Evolutionary conservation across 2,329 filamentous ascomycete species (phyloP).

Genomic region (Chlorencoelia australis): DNA sequence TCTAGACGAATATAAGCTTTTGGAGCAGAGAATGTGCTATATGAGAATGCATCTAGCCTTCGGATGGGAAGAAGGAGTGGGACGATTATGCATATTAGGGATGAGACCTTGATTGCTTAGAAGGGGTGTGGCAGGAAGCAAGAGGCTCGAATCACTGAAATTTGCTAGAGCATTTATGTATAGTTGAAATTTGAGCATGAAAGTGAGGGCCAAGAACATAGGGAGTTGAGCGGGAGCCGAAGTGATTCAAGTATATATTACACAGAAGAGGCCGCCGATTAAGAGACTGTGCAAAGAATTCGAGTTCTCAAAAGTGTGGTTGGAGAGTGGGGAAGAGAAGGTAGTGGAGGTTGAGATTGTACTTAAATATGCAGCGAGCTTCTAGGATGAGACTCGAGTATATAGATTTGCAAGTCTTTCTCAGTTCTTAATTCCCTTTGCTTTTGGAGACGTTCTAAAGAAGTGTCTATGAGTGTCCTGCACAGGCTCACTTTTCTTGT

Average conservation of each 20-base stretch:
- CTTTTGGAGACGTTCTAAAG: too few relatives aligned
- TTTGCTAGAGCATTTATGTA: too few relatives aligned
- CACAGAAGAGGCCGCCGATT: conserved; percentile 38
- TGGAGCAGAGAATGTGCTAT: conserved; percentile 43
- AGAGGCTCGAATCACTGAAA: too few relatives aligned
- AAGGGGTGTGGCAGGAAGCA: too few relatives aligned
- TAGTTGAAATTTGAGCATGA: too few relatives aligned
- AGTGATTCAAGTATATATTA: conserved; percentile 49
- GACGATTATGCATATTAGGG: conserved; percentile 33
- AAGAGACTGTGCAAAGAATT: conserved; percentile 49
- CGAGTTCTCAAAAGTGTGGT: conserved; percentile 54
- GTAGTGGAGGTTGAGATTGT: conserved; percentile 44
- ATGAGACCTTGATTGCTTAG: conserved; percentile 20
- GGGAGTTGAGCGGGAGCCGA: conserved; percentile 44
- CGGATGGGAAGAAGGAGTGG: conserved; percentile 36
- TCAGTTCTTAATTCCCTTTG: too few relatives aligned
- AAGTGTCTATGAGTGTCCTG: too few relatives aligned
- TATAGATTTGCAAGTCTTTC: too few relatives aligned
- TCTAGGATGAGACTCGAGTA: conserved; percentile 32
- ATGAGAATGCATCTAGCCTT: conserved; percentile 44
- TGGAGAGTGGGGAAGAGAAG: conserved; percentile 50
- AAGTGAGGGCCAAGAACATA: too few relatives aligned
- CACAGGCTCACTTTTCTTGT: too few relatives aligned
- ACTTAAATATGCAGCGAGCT: conserved; percentile 30
- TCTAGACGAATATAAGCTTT: conserved; percentile 32